Conservation (phyloP, 1,284 basidiomycete genomes). For the Cryptococcus sp. region DNA sequence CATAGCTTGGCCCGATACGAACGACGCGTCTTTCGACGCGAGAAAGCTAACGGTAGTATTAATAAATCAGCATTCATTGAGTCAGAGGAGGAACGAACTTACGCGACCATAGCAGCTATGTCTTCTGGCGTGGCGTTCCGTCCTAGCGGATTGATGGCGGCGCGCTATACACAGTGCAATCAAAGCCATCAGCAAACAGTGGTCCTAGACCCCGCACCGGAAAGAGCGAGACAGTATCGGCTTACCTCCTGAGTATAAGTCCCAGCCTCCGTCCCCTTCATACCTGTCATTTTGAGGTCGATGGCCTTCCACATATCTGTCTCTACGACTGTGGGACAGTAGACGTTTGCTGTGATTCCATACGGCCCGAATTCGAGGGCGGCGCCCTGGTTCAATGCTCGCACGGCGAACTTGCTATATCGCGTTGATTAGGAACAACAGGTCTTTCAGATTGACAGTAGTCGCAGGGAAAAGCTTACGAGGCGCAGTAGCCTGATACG, state of each 20-base stretch:
- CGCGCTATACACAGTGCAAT: constrained; percentile 1
- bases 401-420: constrained; percentile 56
- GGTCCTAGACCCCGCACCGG: no score
- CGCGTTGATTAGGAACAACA: not conserved
- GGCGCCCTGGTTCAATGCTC: constrained; percentile 52
- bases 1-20: constrained; percentile 21
- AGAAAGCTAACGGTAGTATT: constrained; percentile 15
- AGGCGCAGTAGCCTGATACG: constrained; percentile 39
- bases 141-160: constrained; percentile 14
- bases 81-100: not conserved
- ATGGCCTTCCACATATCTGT: constrained; percentile 50
- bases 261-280: constrained; percentile 8
- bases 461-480: constrained; percentile 2
- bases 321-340: constrained; percentile 57
- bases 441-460: constrained; percentile 21
- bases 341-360: constrained; percentile 60
- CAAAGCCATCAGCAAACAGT: not conserved
- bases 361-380: constrained; percentile 55
- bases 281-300: constrained; percentile 17
- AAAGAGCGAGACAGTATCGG: not conserved
- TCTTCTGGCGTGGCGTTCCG: constrained; percentile 18
- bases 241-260: constrained; percentile 8
- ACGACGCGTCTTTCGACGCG: constrained; percentile 21
- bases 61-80: not conserved
- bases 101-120: constrained; percentile 19